Conservation (phyloP, 179 eudicot species). For the Drosera spatulata region DNA sequence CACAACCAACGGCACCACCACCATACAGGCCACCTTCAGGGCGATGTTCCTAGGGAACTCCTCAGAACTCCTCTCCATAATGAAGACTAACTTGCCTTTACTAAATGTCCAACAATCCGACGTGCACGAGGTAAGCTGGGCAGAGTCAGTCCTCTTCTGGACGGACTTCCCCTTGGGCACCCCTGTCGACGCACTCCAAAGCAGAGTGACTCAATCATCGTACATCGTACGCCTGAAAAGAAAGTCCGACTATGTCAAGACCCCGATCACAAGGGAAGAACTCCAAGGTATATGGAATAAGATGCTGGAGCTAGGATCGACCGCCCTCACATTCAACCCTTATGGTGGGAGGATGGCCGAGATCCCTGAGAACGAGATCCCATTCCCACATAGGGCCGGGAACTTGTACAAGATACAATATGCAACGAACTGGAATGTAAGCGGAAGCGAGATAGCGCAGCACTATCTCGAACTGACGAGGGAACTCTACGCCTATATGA, state of each 20-base stretch:
- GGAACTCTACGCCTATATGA: slow-evolving; percentile 15
- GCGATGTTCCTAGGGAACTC: slow-evolving; percentile 22
- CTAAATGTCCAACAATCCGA: slow-evolving; percentile 11
- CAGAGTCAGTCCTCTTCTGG: slow-evolving; percentile 20
- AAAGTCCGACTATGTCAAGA: slow-evolving; percentile 26
- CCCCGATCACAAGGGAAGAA: slow-evolving; percentile 21
- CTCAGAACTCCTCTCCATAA: slow-evolving; percentile 7
- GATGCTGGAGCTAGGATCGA: slow-evolving; percentile 16
- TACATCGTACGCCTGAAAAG: slow-evolving; percentile 10
- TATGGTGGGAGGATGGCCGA: slow-evolving; percentile 35
- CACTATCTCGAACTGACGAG: slow-evolving; percentile 13
- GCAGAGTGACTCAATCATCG: slow-evolving; percentile 7
- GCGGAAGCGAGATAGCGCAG: slow-evolving; percentile 5
- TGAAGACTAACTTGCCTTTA: slow-evolving; percentile 15
- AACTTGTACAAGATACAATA: slow-evolving; percentile 28
- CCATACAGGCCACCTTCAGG: slow-evolving; percentile 13
- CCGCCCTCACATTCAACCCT: slow-evolving; percentile 17
- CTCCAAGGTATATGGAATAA: slow-evolving; percentile 18
- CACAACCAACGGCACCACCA: slow-evolving; percentile 2
- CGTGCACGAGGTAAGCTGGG: slow-evolving; percentile 22
- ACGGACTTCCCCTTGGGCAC: slow-evolving; percentile 6
- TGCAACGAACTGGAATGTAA: slow-evolving; percentile 12
- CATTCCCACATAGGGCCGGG: slow-evolving; percentile 31
- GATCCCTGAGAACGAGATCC: slow-evolving; percentile 8
- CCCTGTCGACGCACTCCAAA: slow-evolving; percentile 11